Evolutionary conservation across 1,284 basidiomycete species (phyloP), one percentile per base, ranked within the genome.

Genomic region (Exobasidium rhododendri): DNA sequence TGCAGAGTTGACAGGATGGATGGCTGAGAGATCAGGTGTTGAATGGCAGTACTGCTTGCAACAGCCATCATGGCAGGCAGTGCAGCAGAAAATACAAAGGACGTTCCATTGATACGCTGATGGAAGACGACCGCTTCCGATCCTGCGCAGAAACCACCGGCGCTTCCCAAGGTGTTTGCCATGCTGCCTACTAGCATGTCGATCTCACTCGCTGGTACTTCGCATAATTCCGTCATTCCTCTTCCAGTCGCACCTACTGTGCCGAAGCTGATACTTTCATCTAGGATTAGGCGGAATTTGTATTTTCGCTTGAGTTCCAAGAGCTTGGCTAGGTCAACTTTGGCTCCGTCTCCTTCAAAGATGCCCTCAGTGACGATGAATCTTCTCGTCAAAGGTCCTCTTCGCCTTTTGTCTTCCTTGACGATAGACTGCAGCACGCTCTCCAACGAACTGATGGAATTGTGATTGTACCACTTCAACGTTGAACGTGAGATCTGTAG

Each of bases 361-460:
- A 98, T 88, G 56, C 94, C 96, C 80, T 98, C 96, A 0, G 94
- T 94, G 61, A 98, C 87, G 76, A 99, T 98, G 80, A 98, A 98
- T 44, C 91, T 85, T 64, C 93, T 85, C 0, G 92, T 96, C 70
- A 97, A 83, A 4, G 89, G 90, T 7, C 85, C 84, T 53, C 86
- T 85, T 65, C 89, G 88, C 81, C 93, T 90, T 81, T 88, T 89
- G 67, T 89, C 84, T 73, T 97, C 94, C 82, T 90, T 91, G 73
- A 91, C 89, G 11, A 97, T 85, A 62, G 83, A 84, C 68, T 91
- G 84, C 54, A 98, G 83, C 1, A 93, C 90, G 11, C 91, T 86
- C 80, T 96, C 92, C 28, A 99, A 85, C 70, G 90, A 92, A 70
- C 88, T 86, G 79, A 94, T 85, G 80, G 97, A 91, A 75, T 96